Percentiles rank a stretch among this genome's conserved stretches.
Conservation (phyloP, 805 yeast species). For the Candida maltosa region DNA sequence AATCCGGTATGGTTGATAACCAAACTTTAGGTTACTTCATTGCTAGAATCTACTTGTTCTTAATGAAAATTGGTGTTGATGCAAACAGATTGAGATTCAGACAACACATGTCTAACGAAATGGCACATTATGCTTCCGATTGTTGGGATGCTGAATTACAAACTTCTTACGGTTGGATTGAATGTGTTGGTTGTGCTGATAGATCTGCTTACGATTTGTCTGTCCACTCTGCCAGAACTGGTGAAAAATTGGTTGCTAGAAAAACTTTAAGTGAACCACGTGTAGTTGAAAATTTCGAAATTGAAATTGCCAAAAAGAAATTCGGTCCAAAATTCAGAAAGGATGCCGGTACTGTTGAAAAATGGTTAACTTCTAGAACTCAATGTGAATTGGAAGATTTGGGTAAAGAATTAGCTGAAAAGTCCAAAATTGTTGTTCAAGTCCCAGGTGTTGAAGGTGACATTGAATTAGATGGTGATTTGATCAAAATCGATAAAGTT, state of each 20-base stretch:
- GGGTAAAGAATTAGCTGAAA: conserved; percentile 59
- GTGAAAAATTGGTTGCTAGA: conserved; percentile 92
- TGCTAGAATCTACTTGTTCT: conserved; percentile 86
- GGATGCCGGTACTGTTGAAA: conserved; percentile 90
- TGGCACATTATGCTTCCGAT: conserved; percentile 99
- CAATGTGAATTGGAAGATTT: conserved; percentile 83
- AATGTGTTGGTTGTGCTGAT: conserved; percentile 99
- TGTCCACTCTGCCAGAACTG: conserved; percentile 92
- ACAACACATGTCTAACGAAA: conserved; percentile 97
- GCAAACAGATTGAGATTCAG: conserved; percentile 84
- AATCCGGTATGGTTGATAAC: conserved; percentile 85
- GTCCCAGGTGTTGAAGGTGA: conserved; percentile 64
- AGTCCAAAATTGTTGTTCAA: conserved; percentile 61
- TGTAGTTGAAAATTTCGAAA: conserved; percentile 78
- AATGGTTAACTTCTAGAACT: conserved; percentile 69
- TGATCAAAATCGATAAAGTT: conserved; percentile 73
- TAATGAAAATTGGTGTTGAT: conserved; percentile 88
- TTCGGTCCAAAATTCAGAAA: conserved; percentile 98
- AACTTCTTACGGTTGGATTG: conserved; percentile 98
- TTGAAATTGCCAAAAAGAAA: conserved; percentile 87
- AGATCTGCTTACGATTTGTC: conserved; percentile 96
- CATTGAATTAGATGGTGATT: conserved; percentile 69
- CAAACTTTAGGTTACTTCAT: conserved; percentile 96
- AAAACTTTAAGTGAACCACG: conserved; percentile 83
- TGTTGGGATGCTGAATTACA: conserved; percentile 99